phyloP scores from a whole-genome alignment of 1,284 basidiomycete species.

The Chalciporus sp. region DNA sequence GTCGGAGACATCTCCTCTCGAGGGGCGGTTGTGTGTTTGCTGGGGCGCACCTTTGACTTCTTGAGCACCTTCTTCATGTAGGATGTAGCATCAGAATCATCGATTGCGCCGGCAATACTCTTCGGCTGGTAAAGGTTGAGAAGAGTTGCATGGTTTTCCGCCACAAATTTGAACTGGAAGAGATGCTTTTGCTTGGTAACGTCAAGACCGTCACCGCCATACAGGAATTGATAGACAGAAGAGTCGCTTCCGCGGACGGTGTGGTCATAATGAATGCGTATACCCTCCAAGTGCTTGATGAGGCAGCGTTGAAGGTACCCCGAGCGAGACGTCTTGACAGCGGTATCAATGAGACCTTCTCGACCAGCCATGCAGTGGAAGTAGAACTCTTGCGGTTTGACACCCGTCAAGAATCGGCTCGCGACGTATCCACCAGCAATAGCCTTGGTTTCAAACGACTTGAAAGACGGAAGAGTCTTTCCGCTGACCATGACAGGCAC shows the following conservation, averaged over 20 bases:
- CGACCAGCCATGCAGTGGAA: constrained; percentile 99
- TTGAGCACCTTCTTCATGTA: constrained; percentile 95
- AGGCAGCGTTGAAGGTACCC: constrained; percentile 98
- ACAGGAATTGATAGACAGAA: constrained; percentile 94
- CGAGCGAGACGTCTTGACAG: constrained; percentile 98
- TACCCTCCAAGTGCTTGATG: constrained; percentile 98
- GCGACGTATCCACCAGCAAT: constrained; percentile 99
- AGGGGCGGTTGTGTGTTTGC: constrained; percentile 47
- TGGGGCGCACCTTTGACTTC: constrained; percentile 52
- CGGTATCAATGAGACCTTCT: constrained; percentile 98
- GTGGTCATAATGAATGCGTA: constrained; percentile 96
- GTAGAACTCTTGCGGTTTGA: constrained; percentile 99
- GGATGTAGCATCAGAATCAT: constrained; percentile 67
- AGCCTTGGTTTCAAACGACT: constrained; percentile 94
- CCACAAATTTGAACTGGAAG: constrained; percentile 92
- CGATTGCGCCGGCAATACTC: constrained; percentile 61
- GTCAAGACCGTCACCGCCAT: constrained; percentile 96
- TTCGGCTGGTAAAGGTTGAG: constrained; percentile 74
- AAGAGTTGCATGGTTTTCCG: constrained; percentile 84
- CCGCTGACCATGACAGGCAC: constrained; percentile 99
- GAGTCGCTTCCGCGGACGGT: constrained; percentile 96
- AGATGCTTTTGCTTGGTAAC: constrained; percentile 95
- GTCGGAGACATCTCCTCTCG: constrained; percentile 69
- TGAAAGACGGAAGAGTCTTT: constrained; percentile 97
- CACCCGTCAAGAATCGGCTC: constrained; percentile 98